Base-by-base conservation (phyloP, 2,329 filamentous ascomycete species). In the Arthroderma sp. region DNA sequence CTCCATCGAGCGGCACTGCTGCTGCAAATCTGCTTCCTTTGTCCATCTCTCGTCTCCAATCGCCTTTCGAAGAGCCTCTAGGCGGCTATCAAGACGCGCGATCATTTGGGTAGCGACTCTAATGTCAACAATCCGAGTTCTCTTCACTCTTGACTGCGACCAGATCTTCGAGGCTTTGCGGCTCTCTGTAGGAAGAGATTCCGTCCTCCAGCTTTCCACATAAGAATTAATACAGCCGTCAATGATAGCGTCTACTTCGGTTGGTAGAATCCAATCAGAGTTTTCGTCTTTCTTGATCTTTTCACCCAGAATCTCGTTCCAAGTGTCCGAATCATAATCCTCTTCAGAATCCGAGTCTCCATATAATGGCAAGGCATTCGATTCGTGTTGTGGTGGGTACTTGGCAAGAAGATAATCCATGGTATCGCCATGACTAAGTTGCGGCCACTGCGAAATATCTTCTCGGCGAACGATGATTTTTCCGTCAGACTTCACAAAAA, bases 91-190 rank as follows among this genome's bases (percentile, higher is more conserved):
- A 11, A 75, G 64, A 3, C 58, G 53, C 3, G 64, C 57, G 6
- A 76, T 66, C 4, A 65, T 56, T 4, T 54, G 55, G 6, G 65
- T 63, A n/a, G 73, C 67, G 5, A 55, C 51, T 1, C 65, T 57
- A 11, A 80, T 70, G 28, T 72, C 63, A 1, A 50, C 45, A 8
- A 62, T 59, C 30, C 65, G 64, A 51, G 58, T 60, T 54, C 50
- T 60, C 31, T 50, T 64, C 62, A 36, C 61, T 42, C 69, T 74
- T 29, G 75, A 75, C 34, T 69, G 61, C 27, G 59, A 57, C 86
- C 85, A 93, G 2, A 82, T 52, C 3, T 57, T 61, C 55, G 75
- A 72, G 0, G 82, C 82, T 46, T 71, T 78, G 4, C 58, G 59
- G 45, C 77, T 64, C 9, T 75, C 65, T 43, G 68, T 74, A 0